Base-by-base conservation (phyloP, 257 asterid genomes). In the Solanum clarkiae region DNA sequence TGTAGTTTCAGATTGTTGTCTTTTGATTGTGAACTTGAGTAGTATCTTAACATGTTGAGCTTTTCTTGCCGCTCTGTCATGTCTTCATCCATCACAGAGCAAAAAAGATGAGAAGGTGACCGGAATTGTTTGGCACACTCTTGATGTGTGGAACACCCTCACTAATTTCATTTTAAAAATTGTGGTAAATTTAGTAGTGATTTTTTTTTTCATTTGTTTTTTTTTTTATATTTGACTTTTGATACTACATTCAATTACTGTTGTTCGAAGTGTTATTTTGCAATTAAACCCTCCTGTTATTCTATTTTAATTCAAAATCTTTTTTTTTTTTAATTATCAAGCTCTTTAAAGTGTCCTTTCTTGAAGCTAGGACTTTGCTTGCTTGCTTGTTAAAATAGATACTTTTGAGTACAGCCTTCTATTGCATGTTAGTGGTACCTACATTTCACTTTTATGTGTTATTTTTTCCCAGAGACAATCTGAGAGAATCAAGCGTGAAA, bases 401-500 rank as follows among this genome's bases (percentile, higher is more conserved):
- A 75, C 24, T 12, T 74, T 45, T 72, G 56, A 44, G 80, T 45
- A n/a, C 29, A 6, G 57, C 20, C 36, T 11, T 45, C 80, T 72
- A 72, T 72, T 72, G 80, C 80, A 72, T 72, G 42, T 74, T n/a
- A 45, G 10, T 74, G 81, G 81, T 5, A 16, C 56, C n/a, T 13
- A 74, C 59, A 13, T 12, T 74, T 74, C 59, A 74, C 81, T 74
- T n/a, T 74, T 22, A 77, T 15, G 71, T 80, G 77, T 66, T 68
- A 17, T 72, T 53, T 86, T 82, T 69, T 80, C 51, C 93, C 83
- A 97, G 99, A 94, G 94, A 86, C 98, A 97, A 93, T 80, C 99
- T 84, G 96, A 97, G 85, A 92, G 99, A 91, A 86, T 93, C 82
- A 95, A 92, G 92, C 98, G 98, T 26, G 98, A 92, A 15, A 96